Percentiles rank a stretch among this genome's conserved stretches.
phyloP scores from a whole-genome alignment of 2,329 filamentous ascomycete species.

The Xylariaceae sp. region DNA sequence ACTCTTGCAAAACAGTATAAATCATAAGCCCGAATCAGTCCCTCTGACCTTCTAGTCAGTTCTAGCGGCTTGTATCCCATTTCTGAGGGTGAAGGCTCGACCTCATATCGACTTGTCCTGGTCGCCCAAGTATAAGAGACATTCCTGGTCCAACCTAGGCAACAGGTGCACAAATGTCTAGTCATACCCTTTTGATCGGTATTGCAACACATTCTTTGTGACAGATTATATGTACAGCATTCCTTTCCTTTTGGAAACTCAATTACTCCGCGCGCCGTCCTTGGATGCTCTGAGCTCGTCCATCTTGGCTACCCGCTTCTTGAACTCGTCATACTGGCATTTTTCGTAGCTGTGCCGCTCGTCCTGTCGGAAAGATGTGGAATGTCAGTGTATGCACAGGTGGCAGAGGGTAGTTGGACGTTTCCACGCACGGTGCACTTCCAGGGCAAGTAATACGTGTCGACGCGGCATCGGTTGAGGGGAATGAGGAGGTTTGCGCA shows the following conservation, averaged over 20 bases:
- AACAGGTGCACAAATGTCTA: no score
- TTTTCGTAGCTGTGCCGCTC: conserved; percentile 99
- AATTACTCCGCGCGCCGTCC: conserved; percentile 85
- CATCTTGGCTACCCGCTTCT: conserved; percentile 98
- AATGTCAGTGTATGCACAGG: conserved; percentile 1
- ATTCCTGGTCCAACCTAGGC: no score
- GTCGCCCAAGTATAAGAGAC: no score
- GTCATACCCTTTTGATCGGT: no score
- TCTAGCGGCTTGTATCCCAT: no score
- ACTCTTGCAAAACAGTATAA: no score
- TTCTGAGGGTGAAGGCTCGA: no score
- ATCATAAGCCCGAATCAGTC: no score
- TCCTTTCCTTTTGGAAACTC: conserved; percentile 23
- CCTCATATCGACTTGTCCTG: no score
- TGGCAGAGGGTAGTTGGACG: conserved; percentile 1
- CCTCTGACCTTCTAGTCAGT: no score
- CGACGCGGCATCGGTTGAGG: conserved; percentile 89
- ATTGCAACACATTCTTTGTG: not conserved
- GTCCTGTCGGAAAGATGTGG: conserved; percentile 58
- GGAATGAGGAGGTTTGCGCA: conserved; percentile 95
- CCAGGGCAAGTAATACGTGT: conserved; percentile 95
- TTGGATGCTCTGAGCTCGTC: conserved; percentile 89
- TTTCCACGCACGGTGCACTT: conserved; percentile 81
- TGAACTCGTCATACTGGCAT: conserved; percentile 99
- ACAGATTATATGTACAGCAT: not conserved